A percentile compares a stretch with the other conserved stretches of the same genome.
Evolutionary conservation across 116 monocot species (phyloP).

Genomic region (Thalassia testudinum): DNA sequence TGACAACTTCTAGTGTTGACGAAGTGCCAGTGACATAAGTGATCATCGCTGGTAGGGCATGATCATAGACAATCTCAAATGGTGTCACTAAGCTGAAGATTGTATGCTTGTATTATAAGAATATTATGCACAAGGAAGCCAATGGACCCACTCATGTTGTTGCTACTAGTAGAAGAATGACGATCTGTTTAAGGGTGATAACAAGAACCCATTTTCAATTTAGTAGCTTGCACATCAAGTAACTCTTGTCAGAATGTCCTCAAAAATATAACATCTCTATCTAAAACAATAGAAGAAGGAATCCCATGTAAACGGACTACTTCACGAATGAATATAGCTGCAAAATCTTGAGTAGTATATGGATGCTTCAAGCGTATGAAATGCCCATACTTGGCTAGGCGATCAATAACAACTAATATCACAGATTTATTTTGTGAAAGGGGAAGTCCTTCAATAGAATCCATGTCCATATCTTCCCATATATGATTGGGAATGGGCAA

Average conservation of each 20-base stretch:
- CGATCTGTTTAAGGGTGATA: too few species aligned
- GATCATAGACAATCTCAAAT: background rate
- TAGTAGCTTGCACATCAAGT: too few species aligned
- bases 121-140: too few species aligned
- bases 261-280: too few species aligned
- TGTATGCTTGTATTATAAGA: background rate
- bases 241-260: too few species aligned
- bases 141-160: too few species aligned
- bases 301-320: too few species aligned
- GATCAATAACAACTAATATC: conserved; percentile 1
- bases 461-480: conserved; percentile 4
- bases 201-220: too few species aligned
- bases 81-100: background rate
- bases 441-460: conserved; percentile 2
- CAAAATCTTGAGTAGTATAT: background rate
- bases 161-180: too few species aligned
- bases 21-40: background rate
- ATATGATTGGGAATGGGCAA: background rate
- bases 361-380: conserved; percentile 5
- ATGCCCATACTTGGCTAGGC: conserved; percentile 2
- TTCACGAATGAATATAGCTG: background rate
- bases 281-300: too few species aligned
- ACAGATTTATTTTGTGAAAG: background rate
- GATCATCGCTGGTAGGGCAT: background rate
- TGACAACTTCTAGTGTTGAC: background rate